phyloP scores from a whole-genome alignment of 345 rosid genomes.

The Aethionema arabicum region DNA sequence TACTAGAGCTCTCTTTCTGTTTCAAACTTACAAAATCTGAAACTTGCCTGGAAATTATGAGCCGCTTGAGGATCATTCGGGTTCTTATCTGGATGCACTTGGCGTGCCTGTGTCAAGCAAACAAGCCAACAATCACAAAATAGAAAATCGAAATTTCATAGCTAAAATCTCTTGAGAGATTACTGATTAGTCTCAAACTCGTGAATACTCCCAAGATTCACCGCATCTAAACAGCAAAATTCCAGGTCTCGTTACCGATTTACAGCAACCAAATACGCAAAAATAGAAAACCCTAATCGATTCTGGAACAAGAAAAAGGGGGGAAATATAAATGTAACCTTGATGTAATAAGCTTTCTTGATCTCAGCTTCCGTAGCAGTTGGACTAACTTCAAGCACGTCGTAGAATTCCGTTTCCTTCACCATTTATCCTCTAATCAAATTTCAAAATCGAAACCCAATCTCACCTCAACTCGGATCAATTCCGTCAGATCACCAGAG shows the following conservation, averaged over 20 bases:
- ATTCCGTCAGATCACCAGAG: slow-evolving; percentile 20
- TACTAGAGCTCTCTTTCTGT: slow-evolving; percentile 12
- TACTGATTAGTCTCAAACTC: slow-evolving; percentile 2
- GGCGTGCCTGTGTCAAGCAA: slow-evolving; percentile 72
- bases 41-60: slow-evolving; percentile 81
- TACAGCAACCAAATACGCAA: neutral
- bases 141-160: neutral
- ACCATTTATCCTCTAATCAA: slow-evolving; percentile 54
- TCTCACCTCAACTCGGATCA: neutral
- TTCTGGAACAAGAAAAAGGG: slow-evolving; percentile 8
- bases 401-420: slow-evolving; percentile 91
- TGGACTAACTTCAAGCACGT: slow-evolving; percentile 89
- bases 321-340: slow-evolving; percentile 43
- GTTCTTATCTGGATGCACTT: slow-evolving; percentile 96
- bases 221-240: slow-evolving; percentile 3
- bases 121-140: slow-evolving; percentile 18
- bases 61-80: slow-evolving; percentile 93
- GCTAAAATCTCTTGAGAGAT: neutral
- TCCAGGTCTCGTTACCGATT: neutral
- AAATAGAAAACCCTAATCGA: neutral
- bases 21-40: neutral
- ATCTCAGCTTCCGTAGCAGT: slow-evolving; percentile 90
- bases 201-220: slow-evolving; percentile 8
- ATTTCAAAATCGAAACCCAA: slow-evolving; percentile 9
- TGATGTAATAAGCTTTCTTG: slow-evolving; percentile 92